These are phyloP conservation scores for Penicillium tannophilum DNA, from an alignment of 495 filamentous ascomycete species.

Conservation along the genomic window DNA sequence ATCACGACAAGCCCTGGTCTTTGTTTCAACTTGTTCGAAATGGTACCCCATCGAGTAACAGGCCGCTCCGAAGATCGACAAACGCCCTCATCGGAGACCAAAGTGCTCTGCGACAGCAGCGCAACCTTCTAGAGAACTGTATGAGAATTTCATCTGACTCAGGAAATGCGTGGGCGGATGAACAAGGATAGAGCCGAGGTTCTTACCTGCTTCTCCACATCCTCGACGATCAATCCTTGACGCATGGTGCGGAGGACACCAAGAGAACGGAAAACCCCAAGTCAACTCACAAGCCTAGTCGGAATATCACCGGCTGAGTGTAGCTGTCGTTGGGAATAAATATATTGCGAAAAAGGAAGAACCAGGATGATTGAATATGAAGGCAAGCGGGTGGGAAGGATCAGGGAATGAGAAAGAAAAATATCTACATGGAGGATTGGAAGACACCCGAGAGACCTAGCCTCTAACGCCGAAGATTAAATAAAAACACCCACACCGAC, in stretches of 20 bases:
- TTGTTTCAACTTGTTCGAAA: constrained; percentile 17
- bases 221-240: constrained; percentile 14
- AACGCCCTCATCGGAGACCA: constrained; percentile 5
- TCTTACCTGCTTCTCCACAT: constrained; percentile 44
- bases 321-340: too few relatives aligned
- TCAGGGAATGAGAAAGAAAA: too few relatives aligned
- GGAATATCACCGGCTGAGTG: background rate
- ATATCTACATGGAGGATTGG: too few relatives aligned
- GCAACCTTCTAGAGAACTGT: constrained; percentile 6
- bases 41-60: background rate
- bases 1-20: constrained; percentile 25
- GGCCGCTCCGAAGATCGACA: background rate
- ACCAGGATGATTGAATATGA: too few relatives aligned
- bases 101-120: background rate
- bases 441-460: too few relatives aligned
- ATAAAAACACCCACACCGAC: background rate
- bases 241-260: background rate
- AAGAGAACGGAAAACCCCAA: background rate
- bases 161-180: constrained; percentile 8
- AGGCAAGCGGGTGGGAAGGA: too few relatives aligned
- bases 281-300: background rate
- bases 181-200: background rate
- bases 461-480: too few relatives aligned
- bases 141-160: background rate
- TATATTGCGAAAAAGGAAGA: too few relatives aligned